Base-by-base conservation (phyloP, 2,329 filamentous ascomycete genomes). In the Aspergillus sp. region DNA sequence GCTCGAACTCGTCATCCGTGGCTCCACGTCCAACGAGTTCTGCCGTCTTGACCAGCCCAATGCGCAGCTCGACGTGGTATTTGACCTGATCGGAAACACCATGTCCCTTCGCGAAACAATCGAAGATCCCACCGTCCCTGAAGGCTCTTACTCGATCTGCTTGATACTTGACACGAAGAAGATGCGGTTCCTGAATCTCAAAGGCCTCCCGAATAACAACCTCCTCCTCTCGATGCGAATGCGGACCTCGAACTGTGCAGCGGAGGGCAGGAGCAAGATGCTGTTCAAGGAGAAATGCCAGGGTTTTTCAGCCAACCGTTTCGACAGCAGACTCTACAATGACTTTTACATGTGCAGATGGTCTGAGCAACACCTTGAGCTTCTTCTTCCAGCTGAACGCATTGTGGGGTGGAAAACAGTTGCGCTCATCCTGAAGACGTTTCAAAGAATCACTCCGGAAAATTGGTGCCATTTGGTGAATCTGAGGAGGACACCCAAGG, bases 341-440 rank as follows among this genome's bases (percentile, higher is more conserved):
- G 54, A 66, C 15, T 46, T 76, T 9, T 65, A 64, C 19, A 28
- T 63, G 41, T 65, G 62, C 30, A 28, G 58, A 34, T 66, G 64
- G 57, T 38, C 61, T 3, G 34, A 71, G 17, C 67, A 66, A 41
- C 57, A 54, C 2, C 51, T 75, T 13, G 67, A 69, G 52, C 31
- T 76, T 7, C 63, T 62, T 4, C 52, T 75, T 3, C 73, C 73
- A 0, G 65, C 61, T 30, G 57, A 63, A 22, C 61, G 70, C 17
- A 64, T 69, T 34, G 62, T 62, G 15, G 64, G 66, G 3, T 74
- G 70, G 72, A 71, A 67, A 60, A 74, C 71, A 0, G 69, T 69
- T n/a, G 69, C 70, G 1, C 56, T 74, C 28, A 68, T 74, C n/a
- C 54, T 72, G 41, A 63, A 57, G 57, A 72, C 72, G 0, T 74